A percentile compares a stretch with the other conserved stretches of the same genome.
Conservation (phyloP, 305 asterid genomes). For the Withania somnifera region DNA sequence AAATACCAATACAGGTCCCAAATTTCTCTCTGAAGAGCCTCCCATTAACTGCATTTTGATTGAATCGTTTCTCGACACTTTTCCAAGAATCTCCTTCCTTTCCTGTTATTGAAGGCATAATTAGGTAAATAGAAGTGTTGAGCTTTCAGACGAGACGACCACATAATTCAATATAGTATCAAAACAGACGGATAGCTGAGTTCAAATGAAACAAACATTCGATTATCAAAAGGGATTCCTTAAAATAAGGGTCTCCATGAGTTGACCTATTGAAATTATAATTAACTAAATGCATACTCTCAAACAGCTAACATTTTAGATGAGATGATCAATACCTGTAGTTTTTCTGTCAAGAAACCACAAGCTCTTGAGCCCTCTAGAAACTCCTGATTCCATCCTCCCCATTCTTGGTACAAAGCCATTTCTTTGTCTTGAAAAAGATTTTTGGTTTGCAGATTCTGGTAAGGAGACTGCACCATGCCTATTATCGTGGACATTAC, state of each 20-base stretch:
- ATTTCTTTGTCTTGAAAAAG: constrained; percentile 18
- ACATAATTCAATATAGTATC: neutral
- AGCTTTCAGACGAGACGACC: neutral
- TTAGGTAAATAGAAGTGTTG: neutral
- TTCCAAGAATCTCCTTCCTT: constrained; percentile 80
- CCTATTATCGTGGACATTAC: constrained; percentile 21
- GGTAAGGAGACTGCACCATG: neutral
- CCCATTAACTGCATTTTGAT: constrained; percentile 30
- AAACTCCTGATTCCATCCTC: constrained; percentile 45
- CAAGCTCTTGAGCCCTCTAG: constrained; percentile 51
- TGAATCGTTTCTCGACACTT: constrained; percentile 51
- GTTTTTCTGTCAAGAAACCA: constrained; percentile 62
- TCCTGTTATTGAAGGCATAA: constrained; percentile 33
- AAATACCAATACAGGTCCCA: constrained; percentile 76
- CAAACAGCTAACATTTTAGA: neutral
- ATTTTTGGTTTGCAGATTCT: neutral
- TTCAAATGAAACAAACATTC: neutral
- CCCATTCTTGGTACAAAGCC: constrained; percentile 20
- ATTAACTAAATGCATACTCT: neutral
- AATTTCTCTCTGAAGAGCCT: constrained; percentile 64
- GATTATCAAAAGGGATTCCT: neutral
- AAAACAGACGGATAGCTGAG: neutral
- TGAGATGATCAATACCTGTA: constrained; percentile 28
- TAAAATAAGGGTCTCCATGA: neutral
- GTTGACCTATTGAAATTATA: neutral